Evolutionary conservation across 2,329 filamentous ascomycete species (phyloP), one percentile per base, ranked within the genome.

Genomic region (Escovopsis sp.): DNA sequence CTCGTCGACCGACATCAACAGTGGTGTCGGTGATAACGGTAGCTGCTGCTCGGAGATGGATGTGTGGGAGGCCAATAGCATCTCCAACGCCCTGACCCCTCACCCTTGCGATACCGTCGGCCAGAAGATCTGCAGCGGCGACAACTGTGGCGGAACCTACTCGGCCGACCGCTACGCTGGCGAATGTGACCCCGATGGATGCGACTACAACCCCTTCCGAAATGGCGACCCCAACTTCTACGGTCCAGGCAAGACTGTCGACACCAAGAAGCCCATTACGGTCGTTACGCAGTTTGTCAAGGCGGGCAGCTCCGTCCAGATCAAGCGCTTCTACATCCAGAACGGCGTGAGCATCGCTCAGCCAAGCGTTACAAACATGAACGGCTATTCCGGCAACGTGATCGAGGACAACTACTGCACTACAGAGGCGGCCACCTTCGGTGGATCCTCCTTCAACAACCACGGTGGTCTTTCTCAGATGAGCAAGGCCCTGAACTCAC

Each of bases 141-240:
- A 68, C 41, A 39, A 39, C 5, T 75, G 70, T 45, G 71, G 71
- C 39, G 72, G 66, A 39, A 63, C 66, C 26, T 70, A 67, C 48
- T 60, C 56, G 35, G 35, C 45, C 34, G 56, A 65, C 45, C 72
- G 76, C 42, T 79, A 79, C 50, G 58, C 48, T 18, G 75, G 76
- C 35, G 56, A 68, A 39, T 81, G 77, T 53, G 77, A 81, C 52
- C 71, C 73, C 41, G 74, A 79, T 48, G 76, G 76, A 28, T 81
- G 77, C 48, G 76, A 79, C 53, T 79, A 76, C 66, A 79, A 79
- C 66, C 52, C 66, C 27, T 81, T 70, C 68, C 75, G 76, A 51
- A 63, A 72, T 63, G 77, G 76, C 41, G 66, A 74, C 56, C 61
- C 60, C 40, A 58, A 56, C 53, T 81, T 78, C 63, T 80, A 72